Evolutionary conservation across 257 asterid species (phyloP).

Genomic region (Lithospermum erythrorhizon): DNA sequence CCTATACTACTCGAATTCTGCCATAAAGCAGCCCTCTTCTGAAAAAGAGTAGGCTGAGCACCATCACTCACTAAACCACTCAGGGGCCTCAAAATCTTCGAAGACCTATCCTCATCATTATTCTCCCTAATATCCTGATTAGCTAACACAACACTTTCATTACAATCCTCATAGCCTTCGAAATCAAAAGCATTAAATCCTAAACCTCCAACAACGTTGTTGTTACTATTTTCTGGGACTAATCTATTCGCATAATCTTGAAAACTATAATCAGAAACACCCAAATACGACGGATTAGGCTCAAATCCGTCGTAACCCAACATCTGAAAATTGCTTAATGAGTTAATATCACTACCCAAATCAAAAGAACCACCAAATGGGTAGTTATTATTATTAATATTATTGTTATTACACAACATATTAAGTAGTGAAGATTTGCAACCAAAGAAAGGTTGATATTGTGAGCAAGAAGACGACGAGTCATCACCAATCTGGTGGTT

Average conservation of each 20-base stretch:
- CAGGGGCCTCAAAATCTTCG: slow-evolving; percentile 34
- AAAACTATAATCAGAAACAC: background rate
- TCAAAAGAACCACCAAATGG: background rate
- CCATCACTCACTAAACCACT: slow-evolving; percentile 26
- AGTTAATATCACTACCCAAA: background rate
- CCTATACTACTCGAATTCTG: slow-evolving; percentile 18
- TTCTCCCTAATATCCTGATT: background rate
- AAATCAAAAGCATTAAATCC: background rate
- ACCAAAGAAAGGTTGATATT: no score
- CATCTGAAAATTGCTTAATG: background rate
- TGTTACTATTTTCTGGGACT: no score
- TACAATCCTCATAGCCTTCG: background rate
- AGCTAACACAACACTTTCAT: no score
- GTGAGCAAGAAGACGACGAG: background rate
- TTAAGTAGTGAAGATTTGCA: background rate
- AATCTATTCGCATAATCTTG: background rate
- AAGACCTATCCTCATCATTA: background rate
- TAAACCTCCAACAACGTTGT: background rate
- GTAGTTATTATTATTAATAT: background rate
- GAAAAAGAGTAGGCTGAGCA: slow-evolving; percentile 35
- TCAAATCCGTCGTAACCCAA: no score
- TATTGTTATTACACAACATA: background rate
- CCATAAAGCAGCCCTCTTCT: slow-evolving; percentile 40
- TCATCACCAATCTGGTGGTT: no score
- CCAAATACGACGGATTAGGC: background rate